These are phyloP conservation scores for Taxillus chinensis DNA, from an alignment of 164 flowering plant species.

Conservation along the genomic window DNA sequence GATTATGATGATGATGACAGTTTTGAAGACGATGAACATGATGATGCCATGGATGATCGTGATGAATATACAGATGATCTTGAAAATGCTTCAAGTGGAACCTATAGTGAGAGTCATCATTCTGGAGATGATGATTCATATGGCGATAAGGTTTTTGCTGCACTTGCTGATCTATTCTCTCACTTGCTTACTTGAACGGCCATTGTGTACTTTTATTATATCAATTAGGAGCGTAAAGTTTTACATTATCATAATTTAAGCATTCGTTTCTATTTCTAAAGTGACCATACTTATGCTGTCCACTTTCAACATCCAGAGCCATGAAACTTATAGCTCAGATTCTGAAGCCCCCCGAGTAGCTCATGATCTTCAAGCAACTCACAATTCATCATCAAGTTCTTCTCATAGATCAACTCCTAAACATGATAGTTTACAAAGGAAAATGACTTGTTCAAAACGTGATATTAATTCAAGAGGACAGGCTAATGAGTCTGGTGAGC, in stretches of 20 bases:
- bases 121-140: conserved; percentile 21
- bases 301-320: conserved; percentile 27
- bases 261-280: too few relatives aligned
- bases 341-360: conserved; percentile 24
- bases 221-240: too few relatives aligned
- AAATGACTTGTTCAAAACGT: conserved; percentile 4
- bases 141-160: conserved; percentile 33
- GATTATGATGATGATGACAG: conserved; percentile 48
- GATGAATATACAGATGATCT: conserved; percentile 41
- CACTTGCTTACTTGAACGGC: not conserved
- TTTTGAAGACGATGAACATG: conserved; percentile 36
- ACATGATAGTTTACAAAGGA: conserved; percentile 14
- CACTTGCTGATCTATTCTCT: conserved; percentile 6
- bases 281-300: not conserved
- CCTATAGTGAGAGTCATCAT: conserved; percentile 34
- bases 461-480: conserved; percentile 2
- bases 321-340: conserved; percentile 24
- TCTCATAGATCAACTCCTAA: conserved; percentile 16
- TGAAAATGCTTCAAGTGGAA: conserved; percentile 38
- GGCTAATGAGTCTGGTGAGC: conserved; percentile 15
- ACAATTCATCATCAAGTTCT: conserved; percentile 15
- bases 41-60: conserved; percentile 24
- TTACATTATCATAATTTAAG: too few relatives aligned
- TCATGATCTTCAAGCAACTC: conserved; percentile 13
- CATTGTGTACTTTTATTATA: too few relatives aligned